A percentile compares a stretch with the other conserved stretches of the same genome.
These are phyloP conservation scores for Citeromyces hawaiiensis DNA, from an alignment of 1,139 yeast species.

Conservation along the genomic window DNA sequence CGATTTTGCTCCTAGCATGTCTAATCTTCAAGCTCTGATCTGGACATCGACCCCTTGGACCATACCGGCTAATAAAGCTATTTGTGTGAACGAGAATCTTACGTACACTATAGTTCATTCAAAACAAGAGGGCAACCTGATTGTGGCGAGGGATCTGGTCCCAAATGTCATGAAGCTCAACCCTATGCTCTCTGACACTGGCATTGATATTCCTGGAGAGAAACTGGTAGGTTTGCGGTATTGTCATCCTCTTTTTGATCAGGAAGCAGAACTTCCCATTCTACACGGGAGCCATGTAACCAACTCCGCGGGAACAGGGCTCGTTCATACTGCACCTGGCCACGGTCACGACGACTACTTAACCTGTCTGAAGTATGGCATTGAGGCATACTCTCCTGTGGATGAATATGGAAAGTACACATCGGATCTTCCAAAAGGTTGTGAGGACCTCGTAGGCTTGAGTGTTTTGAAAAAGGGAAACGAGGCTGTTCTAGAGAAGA, in stretches of 20 bases:
- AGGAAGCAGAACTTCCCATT: conserved; percentile 31
- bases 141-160: conserved; percentile 36
- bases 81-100: conserved; percentile 52
- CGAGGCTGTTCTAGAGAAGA: conserved; percentile 25
- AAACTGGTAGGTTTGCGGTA: conserved; percentile 34
- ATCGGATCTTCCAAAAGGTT: conserved; percentile 24
- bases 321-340: conserved; percentile 96
- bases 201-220: conserved; percentile 25
- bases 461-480: conserved; percentile 50
- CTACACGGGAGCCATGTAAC: conserved; percentile 78
- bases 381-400: conserved; percentile 64
- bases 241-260: conserved; percentile 36
- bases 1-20: conserved; percentile 3
- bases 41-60: conserved; percentile 99
- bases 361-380: conserved; percentile 43
- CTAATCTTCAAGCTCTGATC: conserved; percentile 26
- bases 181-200: conserved; percentile 10
- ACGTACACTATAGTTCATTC: conserved; percentile 37
- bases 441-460: conserved; percentile 1
- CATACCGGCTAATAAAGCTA: conserved; percentile 73
- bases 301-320: conserved; percentile 76
- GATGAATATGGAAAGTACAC: conserved; percentile 61
- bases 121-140: conserved; percentile 22
- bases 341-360: conserved; percentile 93
- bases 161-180: conserved; percentile 15